phyloP scores from a whole-genome alignment of 805 yeast genomes.

The Suhomyces emberorum region DNA sequence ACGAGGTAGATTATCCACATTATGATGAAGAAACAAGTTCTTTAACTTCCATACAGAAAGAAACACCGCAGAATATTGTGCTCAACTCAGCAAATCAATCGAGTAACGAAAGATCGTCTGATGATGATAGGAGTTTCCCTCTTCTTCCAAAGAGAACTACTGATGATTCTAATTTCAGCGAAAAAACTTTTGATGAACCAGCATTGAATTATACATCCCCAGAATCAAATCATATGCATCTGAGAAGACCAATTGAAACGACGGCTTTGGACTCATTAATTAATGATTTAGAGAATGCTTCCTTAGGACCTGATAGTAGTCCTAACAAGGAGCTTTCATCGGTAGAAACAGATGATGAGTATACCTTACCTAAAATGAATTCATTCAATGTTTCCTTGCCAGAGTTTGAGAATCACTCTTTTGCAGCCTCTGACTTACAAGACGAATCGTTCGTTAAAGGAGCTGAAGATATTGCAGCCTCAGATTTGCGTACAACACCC shows the following conservation, averaged over 20 bases:
- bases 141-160: background rate
- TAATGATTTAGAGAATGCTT: conserved; percentile 28
- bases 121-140: no score
- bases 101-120: no score
- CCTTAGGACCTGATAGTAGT: conserved; percentile 1
- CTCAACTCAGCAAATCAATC: no score
- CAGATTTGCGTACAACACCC: conserved; percentile 14
- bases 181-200: no score
- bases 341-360: background rate
- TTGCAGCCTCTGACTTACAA: background rate
- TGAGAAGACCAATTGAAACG: conserved; percentile 14
- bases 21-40: background rate
- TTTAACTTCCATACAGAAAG: no score
- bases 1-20: background rate
- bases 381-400: conserved; percentile 26
- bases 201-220: background rate
- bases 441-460: background rate
- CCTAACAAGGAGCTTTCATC: background rate
- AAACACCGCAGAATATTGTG: no score
- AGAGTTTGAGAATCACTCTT: conserved; percentile 22
- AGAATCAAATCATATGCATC: background rate
- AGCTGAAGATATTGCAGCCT: conserved; percentile 2
- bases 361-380: conserved; percentile 20
- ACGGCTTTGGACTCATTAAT: conserved; percentile 38
- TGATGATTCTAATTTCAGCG: background rate